Evolutionary conservation across 1,139 yeast genomes (phyloP), one percentile per base, ranked within the genome.

Genomic region (Eremothecium gossypii): DNA sequence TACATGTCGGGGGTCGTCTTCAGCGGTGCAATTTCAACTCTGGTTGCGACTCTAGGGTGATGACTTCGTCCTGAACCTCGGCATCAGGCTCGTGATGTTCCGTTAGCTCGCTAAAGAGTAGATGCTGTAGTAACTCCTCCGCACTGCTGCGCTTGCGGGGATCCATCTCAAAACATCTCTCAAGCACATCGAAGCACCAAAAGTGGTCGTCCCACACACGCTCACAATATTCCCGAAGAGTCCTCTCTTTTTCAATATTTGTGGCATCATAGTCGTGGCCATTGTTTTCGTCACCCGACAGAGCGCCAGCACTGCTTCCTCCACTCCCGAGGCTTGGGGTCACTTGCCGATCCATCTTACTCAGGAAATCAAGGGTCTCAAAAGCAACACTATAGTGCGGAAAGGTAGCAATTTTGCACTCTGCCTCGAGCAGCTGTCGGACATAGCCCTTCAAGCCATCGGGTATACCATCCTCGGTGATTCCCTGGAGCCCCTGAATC

Each of bases 401-500:
- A 27, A 66, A 51, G 0, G 70, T 66, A 1, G 58, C 64, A 14
- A 49, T 53, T 30, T 53, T 50, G 29, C 60, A 56, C 43, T 66
- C 70, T 26, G 58, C 51, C 27, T 54, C 49, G 9, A 67, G 48
- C 17, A 59, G 45, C 30, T 56, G 53, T 36, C 49, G 51, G 2
- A 58, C 60, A 39, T 55, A 57, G 7, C 55, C 63, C 35, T 55
- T 55, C n/a, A 59, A 43, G 2, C 63, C 64, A 13, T 52, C 50
- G 8, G 53, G 47, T 31, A 45, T 50, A 5, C 56, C 57, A 27
- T 56, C 52, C 32, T 54, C 60, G 36, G 52, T 56, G 29, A 56
- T 54, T 8, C 54, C 52, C 11, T 61, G 53, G 9, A 66, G 48
- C 8, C 66, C 58, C 11, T 55, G 78, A 11, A 89, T 71, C 48